A percentile compares a stretch with the other conserved stretches of the same genome.
These are phyloP conservation scores for Clitopilus passeckerianus DNA, from an alignment of 768 basidiomycete species.

Conservation along the genomic window DNA sequence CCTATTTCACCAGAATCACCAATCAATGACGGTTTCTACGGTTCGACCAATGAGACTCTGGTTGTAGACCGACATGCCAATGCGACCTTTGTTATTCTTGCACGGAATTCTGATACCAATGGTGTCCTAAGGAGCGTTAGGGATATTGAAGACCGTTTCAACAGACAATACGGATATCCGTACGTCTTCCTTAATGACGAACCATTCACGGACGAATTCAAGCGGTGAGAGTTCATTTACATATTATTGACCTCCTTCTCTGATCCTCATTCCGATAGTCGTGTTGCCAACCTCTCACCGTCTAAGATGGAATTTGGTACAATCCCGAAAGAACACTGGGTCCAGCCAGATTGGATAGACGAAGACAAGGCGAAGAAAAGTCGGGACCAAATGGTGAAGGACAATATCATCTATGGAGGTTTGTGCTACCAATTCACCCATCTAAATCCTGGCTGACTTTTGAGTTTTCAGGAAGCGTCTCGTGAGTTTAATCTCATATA, in stretches of 20 bases:
- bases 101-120: conserved; percentile 59
- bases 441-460: background rate
- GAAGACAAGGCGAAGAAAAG: conserved; percentile 55
- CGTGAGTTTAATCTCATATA: conserved; percentile 17
- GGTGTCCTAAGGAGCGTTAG: conserved; percentile 60
- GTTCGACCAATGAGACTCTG: conserved; percentile 6
- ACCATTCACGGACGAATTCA: conserved; percentile 73
- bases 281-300: conserved; percentile 17
- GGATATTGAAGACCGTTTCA: conserved; percentile 80
- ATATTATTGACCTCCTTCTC: background rate
- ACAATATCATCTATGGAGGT: conserved; percentile 41
- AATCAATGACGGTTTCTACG: conserved; percentile 12
- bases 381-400: conserved; percentile 57
- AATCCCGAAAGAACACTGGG: conserved; percentile 70
- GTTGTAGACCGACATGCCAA: conserved; percentile 23
- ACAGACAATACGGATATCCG: conserved; percentile 72
- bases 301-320: conserved; percentile 47
- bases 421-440: conserved; percentile 9
- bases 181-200: conserved; percentile 90
- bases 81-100: conserved; percentile 45
- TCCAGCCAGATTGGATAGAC: conserved; percentile 75
- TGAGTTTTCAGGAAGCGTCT: conserved; percentile 15
- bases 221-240: conserved; percentile 34
- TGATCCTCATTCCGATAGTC: conserved; percentile 9
- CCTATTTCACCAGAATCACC: background rate